These are phyloP conservation scores for Tricholoma saponaceum DNA, from an alignment of 768 basidiomycete genomes.

Conservation along the genomic window DNA sequence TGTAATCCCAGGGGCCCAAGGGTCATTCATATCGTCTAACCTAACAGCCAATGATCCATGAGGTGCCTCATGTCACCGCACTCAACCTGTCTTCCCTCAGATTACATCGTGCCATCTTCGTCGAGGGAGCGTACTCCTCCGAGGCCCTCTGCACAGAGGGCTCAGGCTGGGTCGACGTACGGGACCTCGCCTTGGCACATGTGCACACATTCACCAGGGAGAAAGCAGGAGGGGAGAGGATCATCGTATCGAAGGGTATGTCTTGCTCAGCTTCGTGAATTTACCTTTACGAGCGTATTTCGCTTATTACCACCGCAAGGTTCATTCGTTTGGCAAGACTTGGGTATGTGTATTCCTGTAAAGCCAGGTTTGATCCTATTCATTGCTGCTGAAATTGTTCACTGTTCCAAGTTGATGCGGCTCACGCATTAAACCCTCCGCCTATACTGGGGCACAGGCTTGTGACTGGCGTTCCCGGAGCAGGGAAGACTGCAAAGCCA, in stretches of 20 bases:
- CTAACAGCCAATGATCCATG: conserved; percentile 38
- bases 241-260: conserved; percentile 37
- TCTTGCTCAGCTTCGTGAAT: neutral
- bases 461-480: neutral
- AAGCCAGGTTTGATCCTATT: neutral
- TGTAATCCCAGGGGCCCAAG: neutral
- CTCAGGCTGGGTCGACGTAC: conserved; percentile 44
- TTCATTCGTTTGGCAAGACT: neutral
- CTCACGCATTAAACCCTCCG: neutral
- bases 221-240: conserved; percentile 52
- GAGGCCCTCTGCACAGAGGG: conserved; percentile 19
- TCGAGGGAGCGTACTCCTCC: conserved; percentile 13
- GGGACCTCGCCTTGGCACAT: conserved; percentile 56
- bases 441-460: neutral
- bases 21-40: neutral
- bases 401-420: neutral
- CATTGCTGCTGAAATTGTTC: neutral
- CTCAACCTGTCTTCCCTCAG: conserved; percentile 36
- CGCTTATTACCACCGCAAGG: neutral
- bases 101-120: conserved; percentile 26
- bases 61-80: conserved; percentile 25
- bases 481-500: neutral
- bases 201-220: conserved; percentile 45
- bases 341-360: neutral
- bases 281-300: neutral